Percentiles rank a stretch among this genome's conserved stretches.
Conservation (phyloP, 306 rosid species). For the Dryas drummondii region DNA sequence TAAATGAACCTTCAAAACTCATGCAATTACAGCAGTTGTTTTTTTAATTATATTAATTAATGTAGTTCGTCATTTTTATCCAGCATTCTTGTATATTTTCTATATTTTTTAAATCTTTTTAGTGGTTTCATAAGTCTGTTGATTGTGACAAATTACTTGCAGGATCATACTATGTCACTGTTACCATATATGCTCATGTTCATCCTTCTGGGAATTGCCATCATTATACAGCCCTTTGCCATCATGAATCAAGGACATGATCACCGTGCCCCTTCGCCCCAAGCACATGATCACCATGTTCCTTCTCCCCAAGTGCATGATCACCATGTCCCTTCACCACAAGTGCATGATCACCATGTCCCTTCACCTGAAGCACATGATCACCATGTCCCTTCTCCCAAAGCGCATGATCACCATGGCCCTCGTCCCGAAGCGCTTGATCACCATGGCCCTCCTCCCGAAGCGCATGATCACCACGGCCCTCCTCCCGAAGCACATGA, state of each 20-base stretch:
- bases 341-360: not conserved
- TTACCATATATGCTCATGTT: slow-evolving; percentile 43
- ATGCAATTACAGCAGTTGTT: not conserved
- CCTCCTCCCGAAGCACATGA: not conserved
- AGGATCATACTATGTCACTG: slow-evolving; percentile 37
- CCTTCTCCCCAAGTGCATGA: not conserved
- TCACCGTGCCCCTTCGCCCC: not conserved
- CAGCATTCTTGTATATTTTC: too few relatives aligned
- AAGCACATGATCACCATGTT: not conserved
- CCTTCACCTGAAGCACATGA: not conserved
- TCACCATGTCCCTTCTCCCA: not conserved
- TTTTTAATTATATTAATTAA: not conserved
- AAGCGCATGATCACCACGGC: not conserved
- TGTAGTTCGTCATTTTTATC: too few relatives aligned
- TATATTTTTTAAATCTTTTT: not conserved
- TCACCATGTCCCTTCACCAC: too few relatives aligned
- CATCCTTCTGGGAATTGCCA: slow-evolving; percentile 36
- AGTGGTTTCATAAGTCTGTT: slow-evolving; percentile 1
- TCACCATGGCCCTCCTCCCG: not conserved
- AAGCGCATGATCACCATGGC: not conserved
- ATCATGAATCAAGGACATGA: not conserved
- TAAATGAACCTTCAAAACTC: not conserved
- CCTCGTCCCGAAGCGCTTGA: not conserved
- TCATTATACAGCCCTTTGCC: slow-evolving; percentile 18
- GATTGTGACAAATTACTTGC: slow-evolving; percentile 30